phyloP scores from a whole-genome alignment of 768 basidiomycete species.

The Suillus discolor region DNA sequence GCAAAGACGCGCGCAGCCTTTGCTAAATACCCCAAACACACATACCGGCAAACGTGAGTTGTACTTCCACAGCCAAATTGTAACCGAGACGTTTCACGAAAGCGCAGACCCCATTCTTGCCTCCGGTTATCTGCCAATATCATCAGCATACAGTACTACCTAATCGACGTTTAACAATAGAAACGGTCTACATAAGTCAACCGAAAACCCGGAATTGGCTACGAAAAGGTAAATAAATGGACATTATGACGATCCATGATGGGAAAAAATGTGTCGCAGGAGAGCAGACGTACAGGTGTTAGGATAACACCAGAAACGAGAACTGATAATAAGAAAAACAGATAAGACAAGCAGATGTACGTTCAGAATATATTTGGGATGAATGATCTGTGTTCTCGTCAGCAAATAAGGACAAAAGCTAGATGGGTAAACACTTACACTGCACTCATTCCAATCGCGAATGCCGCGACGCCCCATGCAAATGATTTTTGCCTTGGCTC shows the following conservation, averaged over 20 bases:
- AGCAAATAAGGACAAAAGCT: not conserved
- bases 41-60: not conserved
- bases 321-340: slow-evolving; percentile 16
- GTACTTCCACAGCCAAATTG: not conserved
- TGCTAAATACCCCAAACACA: not conserved
- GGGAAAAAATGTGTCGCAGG: slow-evolving; percentile 20
- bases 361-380: slow-evolving; percentile 63
- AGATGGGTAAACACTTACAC: slow-evolving; percentile 55
- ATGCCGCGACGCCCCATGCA: slow-evolving; percentile 84
- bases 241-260: not conserved
- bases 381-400: slow-evolving; percentile 44
- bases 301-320: slow-evolving; percentile 20
- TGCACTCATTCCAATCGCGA: slow-evolving; percentile 81
- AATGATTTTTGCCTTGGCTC: slow-evolving; percentile 73
- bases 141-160: slow-evolving; percentile 2
- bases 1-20: not conserved
- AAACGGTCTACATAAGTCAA: slow-evolving; percentile 9
- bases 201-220: not conserved
- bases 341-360: slow-evolving; percentile 16
- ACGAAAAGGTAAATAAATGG: slow-evolving; percentile 6
- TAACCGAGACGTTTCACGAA: not conserved
- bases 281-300: slow-evolving; percentile 20
- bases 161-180: slow-evolving; percentile 10
- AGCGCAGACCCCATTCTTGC: not conserved
- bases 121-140: not conserved